A percentile compares a stretch with the other conserved stretches of the same genome.
These are phyloP conservation scores for Gnomoniopsis sp. DNA, from an alignment of 2,329 filamentous ascomycete genomes.

Conservation along the genomic window DNA sequence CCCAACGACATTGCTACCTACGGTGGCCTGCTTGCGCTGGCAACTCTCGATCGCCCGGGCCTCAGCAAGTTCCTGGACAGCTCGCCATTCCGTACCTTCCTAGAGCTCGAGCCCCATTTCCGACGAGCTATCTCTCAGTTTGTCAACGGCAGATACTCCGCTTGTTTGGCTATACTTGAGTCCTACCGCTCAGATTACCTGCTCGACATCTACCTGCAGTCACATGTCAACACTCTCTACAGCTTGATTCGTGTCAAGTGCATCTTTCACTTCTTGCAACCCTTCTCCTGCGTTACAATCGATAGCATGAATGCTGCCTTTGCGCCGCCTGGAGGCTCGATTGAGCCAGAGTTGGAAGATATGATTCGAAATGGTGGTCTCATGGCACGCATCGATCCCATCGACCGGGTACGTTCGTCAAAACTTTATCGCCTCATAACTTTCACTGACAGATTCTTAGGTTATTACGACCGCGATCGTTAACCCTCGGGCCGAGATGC, in stretches of 20 bases:
- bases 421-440: background rate
- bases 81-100: slow-evolving; percentile 73
- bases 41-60: slow-evolving; percentile 78
- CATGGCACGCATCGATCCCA: slow-evolving; percentile 78
- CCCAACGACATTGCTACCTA: slow-evolving; percentile 91
- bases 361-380: slow-evolving; percentile 75
- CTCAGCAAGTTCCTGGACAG: slow-evolving; percentile 77
- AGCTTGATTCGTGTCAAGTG: slow-evolving; percentile 79
- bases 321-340: slow-evolving; percentile 55
- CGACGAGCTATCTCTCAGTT: slow-evolving; percentile 88
- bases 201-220: slow-evolving; percentile 82
- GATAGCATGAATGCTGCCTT: slow-evolving; percentile 77
- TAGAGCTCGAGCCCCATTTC: slow-evolving; percentile 92
- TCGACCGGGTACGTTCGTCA: slow-evolving; percentile 58
- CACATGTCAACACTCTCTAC: slow-evolving; percentile 69
- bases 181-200: slow-evolving; percentile 80
- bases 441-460: slow-evolving; percentile 32
- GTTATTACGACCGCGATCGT: slow-evolving; percentile 69
- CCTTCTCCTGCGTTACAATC: slow-evolving; percentile 84
- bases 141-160: slow-evolving; percentile 83
- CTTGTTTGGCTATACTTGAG: slow-evolving; percentile 79
- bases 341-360: slow-evolving; percentile 70
- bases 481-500: slow-evolving; percentile 66
- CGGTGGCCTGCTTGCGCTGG: slow-evolving; percentile 83
- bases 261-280: slow-evolving; percentile 87